Evolutionary conservation across 768 basidiomycete genomes (phyloP).

Genomic region (Paxillus ammoniavirescens): DNA sequence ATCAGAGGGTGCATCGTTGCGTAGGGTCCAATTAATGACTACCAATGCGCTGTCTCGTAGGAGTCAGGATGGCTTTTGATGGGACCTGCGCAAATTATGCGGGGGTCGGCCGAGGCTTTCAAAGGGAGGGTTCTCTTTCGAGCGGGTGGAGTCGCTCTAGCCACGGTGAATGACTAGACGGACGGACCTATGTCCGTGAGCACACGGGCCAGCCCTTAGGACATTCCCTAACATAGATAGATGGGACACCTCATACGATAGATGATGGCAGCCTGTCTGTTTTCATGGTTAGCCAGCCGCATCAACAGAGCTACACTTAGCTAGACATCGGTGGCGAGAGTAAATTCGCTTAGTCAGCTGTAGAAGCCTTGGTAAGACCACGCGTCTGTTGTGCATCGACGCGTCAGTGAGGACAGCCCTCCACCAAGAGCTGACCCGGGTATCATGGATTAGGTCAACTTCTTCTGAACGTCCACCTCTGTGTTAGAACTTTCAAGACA

Average conservation of each 20-base stretch:
- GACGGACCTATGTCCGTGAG: not conserved
- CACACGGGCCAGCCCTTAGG: not conserved
- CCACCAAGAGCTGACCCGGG: not conserved
- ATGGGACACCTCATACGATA: not conserved
- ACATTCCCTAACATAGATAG: not conserved
- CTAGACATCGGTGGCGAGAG: too few relatives aligned
- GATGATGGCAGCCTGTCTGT: not conserved
- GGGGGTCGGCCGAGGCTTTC: not conserved
- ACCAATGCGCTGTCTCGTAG: not conserved
- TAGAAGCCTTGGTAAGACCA: not conserved
- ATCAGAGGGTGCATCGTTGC: too few relatives aligned
- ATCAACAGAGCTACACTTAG: too few relatives aligned
- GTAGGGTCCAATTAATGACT: too few relatives aligned
- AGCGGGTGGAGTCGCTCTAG: not conserved
- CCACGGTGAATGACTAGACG: not conserved
- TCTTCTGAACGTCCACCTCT: not conserved
- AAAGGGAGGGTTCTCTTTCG: not conserved
- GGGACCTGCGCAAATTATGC: not conserved
- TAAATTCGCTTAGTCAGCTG: not conserved
- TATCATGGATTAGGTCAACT: not conserved
- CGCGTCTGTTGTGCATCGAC: too few relatives aligned
- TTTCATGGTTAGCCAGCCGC: not conserved
- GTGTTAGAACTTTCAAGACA: not conserved
- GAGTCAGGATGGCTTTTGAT: not conserved
- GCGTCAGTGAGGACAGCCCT: too few relatives aligned